phyloP scores from a whole-genome alignment of 2,329 filamentous ascomycete genomes.

The Zymoseptoria tritici region DNA sequence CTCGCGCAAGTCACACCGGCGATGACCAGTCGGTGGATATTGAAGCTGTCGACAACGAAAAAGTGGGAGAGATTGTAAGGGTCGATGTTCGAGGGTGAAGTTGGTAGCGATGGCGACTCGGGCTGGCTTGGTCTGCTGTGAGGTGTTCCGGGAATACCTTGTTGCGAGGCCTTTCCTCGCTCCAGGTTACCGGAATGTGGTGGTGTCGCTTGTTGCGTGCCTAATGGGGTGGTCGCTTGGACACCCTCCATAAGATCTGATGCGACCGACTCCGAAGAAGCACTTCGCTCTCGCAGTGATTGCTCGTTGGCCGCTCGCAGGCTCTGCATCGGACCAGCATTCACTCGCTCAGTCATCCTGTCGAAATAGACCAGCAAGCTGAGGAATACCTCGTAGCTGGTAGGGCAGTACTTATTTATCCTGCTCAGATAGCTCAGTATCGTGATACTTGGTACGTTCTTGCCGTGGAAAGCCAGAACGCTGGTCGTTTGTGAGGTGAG shows the following conservation, averaged over 20 bases:
- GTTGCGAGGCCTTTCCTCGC: constrained; percentile 25
- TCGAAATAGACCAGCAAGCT: constrained; percentile 96
- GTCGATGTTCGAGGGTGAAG: constrained; percentile 35
- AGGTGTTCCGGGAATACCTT: constrained; percentile 30
- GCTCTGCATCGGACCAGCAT: constrained; percentile 66
- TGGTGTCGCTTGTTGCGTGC: constrained; percentile 41
- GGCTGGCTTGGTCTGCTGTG: constrained; percentile 29
- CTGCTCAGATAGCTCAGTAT: constrained; percentile 91
- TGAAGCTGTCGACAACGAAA: constrained; percentile 98
- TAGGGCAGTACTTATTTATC: constrained; percentile 98
- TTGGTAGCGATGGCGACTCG: constrained; percentile 28
- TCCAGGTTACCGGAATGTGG: constrained; percentile 44
- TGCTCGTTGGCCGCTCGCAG: constrained; percentile 47
- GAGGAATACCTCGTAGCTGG: constrained; percentile 95
- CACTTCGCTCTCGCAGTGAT: constrained; percentile 31
- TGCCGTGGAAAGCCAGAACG: constrained; percentile 93
- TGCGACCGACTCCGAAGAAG: constrained; percentile 20
- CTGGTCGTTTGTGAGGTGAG: constrained; percentile 59
- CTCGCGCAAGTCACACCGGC: constrained; percentile 95
- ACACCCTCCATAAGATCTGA: constrained; percentile 27
- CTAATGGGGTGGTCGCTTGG: constrained; percentile 20
- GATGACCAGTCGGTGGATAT: constrained; percentile 94
- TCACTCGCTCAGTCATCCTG: constrained; percentile 94
- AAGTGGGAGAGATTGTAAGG: constrained; percentile 55
- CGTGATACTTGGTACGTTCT: constrained; percentile 94